Evolutionary conservation across 768 basidiomycete genomes (phyloP).

Genomic region (Hericium coralloides): DNA sequence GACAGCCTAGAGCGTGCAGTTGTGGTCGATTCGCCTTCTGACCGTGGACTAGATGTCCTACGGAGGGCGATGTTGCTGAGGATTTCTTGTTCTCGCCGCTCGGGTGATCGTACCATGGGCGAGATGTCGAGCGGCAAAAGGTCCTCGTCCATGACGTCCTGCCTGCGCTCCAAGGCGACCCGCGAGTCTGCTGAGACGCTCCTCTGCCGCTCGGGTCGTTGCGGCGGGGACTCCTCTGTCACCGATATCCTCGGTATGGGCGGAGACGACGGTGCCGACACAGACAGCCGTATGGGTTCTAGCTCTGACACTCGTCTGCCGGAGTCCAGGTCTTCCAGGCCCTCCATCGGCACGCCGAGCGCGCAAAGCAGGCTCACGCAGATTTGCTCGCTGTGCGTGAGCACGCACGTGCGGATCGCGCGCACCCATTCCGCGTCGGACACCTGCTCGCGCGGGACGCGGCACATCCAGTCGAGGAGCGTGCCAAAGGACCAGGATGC

Average conservation of each 20-base stretch:
- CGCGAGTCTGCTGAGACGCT: no score
- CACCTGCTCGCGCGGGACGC: constrained; percentile 7
- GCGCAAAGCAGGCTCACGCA: constrained; percentile 12
- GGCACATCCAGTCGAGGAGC: constrained; percentile 15
- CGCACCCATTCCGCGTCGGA: constrained; percentile 11
- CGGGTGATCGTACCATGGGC: neutral
- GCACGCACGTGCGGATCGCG: constrained; percentile 11
- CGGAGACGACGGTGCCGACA: neutral
- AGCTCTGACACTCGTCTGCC: neutral
- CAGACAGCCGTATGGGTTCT: neutral
- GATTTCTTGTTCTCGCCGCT: no score
- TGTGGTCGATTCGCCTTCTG: neutral
- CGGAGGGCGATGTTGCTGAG: no score
- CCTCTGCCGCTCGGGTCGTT: neutral
- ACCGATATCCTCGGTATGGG: no score
- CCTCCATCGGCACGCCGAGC: constrained; percentile 15
- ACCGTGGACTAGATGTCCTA: no score
- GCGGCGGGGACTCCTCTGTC: neutral
- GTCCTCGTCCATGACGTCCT: constrained; percentile 3
- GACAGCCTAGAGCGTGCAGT: constrained; percentile 1
- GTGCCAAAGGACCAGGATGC: constrained; percentile 8
- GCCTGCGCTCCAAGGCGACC: no score
- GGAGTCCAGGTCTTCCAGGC: constrained; percentile 9
- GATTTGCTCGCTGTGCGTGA: constrained; percentile 15
- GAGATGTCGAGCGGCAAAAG: constrained; percentile 12